These are phyloP conservation scores for Colletotrichum sansevieriae DNA, from an alignment of 2,329 filamentous ascomycete species.

Conservation along the genomic window DNA sequence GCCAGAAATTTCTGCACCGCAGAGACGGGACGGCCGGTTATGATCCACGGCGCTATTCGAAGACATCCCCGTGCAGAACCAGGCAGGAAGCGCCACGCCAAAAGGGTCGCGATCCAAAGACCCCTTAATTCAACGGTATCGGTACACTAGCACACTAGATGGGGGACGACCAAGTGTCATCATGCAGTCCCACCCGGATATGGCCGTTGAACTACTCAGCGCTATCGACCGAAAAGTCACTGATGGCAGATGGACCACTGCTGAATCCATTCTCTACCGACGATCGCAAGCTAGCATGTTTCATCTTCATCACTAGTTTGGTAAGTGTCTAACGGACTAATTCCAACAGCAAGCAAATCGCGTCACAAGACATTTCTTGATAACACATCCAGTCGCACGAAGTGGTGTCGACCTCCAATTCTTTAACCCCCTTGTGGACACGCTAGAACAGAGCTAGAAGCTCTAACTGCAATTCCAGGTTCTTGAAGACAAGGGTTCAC, in stretches of 20 bases:
- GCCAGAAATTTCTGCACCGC: conserved; percentile 9
- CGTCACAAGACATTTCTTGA: not conserved
- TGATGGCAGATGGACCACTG: not conserved
- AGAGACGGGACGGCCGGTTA: conserved; percentile 27
- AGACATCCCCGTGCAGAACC: conserved; percentile 4
- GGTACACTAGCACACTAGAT: not conserved
- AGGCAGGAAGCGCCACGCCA: conserved; percentile 6
- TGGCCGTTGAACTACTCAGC: conserved; percentile 8
- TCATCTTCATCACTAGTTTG: conserved; percentile 17
- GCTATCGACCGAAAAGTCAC: conserved; percentile 7
- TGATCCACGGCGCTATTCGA: conserved; percentile 29
- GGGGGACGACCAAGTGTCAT: not conserved
- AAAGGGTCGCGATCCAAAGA: not conserved
- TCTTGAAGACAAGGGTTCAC: conserved; percentile 30
- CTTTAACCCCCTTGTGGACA: conserved; percentile 13
- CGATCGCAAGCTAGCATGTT: conserved; percentile 12
- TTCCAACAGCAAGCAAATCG: not conserved
- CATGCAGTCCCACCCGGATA: conserved; percentile 18
- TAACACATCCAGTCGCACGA: not conserved
- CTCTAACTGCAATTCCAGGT: conserved; percentile 21
- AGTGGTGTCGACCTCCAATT: conserved; percentile 14
- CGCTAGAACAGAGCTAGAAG: conserved; percentile 39
- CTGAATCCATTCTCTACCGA: conserved; percentile 3
- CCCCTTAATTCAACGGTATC: not conserved
- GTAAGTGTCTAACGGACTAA: conserved; percentile 5